Percentiles rank a stretch among this genome's conserved stretches.
Evolutionary conservation across 1,284 basidiomycete species (phyloP).

Genomic region (Sparassis latifolia): DNA sequence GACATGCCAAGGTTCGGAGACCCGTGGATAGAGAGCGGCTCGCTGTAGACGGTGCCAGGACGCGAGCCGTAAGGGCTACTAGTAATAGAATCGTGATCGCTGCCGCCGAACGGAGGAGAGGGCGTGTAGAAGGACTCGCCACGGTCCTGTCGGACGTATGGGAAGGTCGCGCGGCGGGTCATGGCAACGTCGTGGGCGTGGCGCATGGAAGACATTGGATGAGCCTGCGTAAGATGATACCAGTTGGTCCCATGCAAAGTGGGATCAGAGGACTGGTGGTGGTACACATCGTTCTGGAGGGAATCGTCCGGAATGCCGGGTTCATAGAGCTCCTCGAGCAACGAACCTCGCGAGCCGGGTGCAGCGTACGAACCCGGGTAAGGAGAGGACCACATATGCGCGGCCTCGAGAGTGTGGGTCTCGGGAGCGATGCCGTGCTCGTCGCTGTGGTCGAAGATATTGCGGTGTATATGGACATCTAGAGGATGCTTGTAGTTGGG

Average conservation of each 20-base stretch:
- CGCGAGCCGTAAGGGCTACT: slow-evolving; percentile 28
- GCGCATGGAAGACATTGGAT: slow-evolving; percentile 28
- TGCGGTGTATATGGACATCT: slow-evolving; percentile 42
- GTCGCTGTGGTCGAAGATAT: slow-evolving; percentile 43
- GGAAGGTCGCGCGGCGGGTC: slow-evolving; percentile 62
- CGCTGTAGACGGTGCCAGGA: slow-evolving; percentile 33
- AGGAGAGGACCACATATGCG: slow-evolving; percentile 25
- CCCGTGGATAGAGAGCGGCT: slow-evolving; percentile 33
- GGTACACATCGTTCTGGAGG: slow-evolving; percentile 27
- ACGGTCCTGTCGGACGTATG: slow-evolving; percentile 63
- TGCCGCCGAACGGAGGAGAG: slow-evolving; percentile 24
- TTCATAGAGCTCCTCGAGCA: slow-evolving; percentile 63
- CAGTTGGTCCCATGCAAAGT: slow-evolving; percentile 30
- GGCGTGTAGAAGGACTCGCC: slow-evolving; percentile 33
- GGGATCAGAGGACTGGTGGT: slow-evolving; percentile 22
- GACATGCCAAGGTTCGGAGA: slow-evolving; percentile 36
- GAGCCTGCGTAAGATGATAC: slow-evolving; percentile 22
- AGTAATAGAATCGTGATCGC: slow-evolving; percentile 27
- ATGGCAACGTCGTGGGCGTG: slow-evolving; percentile 40
- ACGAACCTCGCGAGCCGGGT: slow-evolving; percentile 39
- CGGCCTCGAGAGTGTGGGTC: slow-evolving; percentile 29
- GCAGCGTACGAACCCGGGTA: slow-evolving; percentile 28
- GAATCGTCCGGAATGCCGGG: slow-evolving; percentile 37
- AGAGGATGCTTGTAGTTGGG: slow-evolving; percentile 33
- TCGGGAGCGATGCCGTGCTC: slow-evolving; percentile 33